Conservation (phyloP, 768 basidiomycete genomes). For the Tulasnella sp. region DNA sequence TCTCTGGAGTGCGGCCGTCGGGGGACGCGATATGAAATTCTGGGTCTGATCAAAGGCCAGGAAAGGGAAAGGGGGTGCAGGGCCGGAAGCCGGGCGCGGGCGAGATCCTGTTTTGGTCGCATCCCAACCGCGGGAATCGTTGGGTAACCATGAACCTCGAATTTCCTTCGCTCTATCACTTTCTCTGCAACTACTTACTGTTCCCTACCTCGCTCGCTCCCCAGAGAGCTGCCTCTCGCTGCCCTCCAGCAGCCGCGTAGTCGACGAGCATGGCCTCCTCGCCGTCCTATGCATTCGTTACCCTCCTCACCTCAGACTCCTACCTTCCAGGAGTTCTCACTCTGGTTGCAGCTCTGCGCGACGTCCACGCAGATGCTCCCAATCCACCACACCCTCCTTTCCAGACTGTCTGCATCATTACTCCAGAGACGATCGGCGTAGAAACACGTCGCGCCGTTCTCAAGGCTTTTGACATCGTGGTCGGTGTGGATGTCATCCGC, state of each 20-base stretch:
- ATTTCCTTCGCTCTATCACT: slow-evolving; percentile 11
- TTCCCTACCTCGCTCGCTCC: slow-evolving; percentile 13
- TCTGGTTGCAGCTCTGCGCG: slow-evolving; percentile 80
- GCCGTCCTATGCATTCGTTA: slow-evolving; percentile 68
- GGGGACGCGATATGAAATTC: not conserved
- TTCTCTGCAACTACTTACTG: not conserved
- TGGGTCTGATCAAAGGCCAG: not conserved
- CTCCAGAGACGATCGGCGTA: slow-evolving; percentile 90
- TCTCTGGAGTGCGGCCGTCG: not conserved
- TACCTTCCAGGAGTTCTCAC: slow-evolving; percentile 94
- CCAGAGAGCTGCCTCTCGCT: not conserved
- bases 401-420: slow-evolving; percentile 86
- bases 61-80: not conserved
- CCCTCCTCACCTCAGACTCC: slow-evolving; percentile 86
- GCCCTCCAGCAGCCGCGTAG: slow-evolving; percentile 15
- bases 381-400: slow-evolving; percentile 58
- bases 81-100: not conserved
- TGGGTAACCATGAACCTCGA: slow-evolving; percentile 13
- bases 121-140: not conserved
- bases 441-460: slow-evolving; percentile 77
- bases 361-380: slow-evolving; percentile 68
- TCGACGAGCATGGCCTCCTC: slow-evolving; percentile 30
- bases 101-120: not conserved
- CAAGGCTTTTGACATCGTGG: slow-evolving; percentile 77
- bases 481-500: slow-evolving; percentile 89